Evolutionary conservation across 164 flowering plant species (phyloP).

Genomic region (Amborella trichopoda): DNA sequence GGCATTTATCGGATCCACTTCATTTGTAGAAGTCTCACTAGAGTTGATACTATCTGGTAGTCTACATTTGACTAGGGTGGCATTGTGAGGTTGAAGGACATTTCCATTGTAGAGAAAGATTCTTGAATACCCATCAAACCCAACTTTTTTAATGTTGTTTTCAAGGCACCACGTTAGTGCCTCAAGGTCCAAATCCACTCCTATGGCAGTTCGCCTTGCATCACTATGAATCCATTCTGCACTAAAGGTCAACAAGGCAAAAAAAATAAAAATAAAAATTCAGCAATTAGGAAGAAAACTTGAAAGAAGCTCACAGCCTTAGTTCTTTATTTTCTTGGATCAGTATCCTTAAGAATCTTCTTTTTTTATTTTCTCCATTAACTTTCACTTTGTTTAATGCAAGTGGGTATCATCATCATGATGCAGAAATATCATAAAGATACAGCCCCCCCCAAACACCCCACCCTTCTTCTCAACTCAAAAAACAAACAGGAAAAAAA

Average conservation of each 20-base stretch:
- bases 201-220: slow-evolving; percentile 76
- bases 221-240: slow-evolving; percentile 83
- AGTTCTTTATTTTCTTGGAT: neutral
- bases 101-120: slow-evolving; percentile 84
- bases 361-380: neutral
- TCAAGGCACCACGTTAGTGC: slow-evolving; percentile 84
- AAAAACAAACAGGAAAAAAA: neutral
- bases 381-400: neutral
- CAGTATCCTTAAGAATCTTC: neutral
- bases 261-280: too few relatives aligned
- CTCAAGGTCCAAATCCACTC: slow-evolving; percentile 83
- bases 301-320: neutral
- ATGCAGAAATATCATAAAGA: neutral
- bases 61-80: slow-evolving; percentile 31
- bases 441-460: neutral
- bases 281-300: too few relatives aligned
- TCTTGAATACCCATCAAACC: slow-evolving; percentile 59
- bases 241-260: slow-evolving; percentile 27
- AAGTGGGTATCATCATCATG: neutral
- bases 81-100: slow-evolving; percentile 67
- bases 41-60: slow-evolving; percentile 17
- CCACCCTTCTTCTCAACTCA: neutral
- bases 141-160: slow-evolving; percentile 57
- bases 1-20: too few relatives aligned
- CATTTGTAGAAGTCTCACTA: too few relatives aligned